These are phyloP conservation scores for Trichoderma sp. DNA, from an alignment of 2,329 filamentous ascomycete species.

Conservation along the genomic window DNA sequence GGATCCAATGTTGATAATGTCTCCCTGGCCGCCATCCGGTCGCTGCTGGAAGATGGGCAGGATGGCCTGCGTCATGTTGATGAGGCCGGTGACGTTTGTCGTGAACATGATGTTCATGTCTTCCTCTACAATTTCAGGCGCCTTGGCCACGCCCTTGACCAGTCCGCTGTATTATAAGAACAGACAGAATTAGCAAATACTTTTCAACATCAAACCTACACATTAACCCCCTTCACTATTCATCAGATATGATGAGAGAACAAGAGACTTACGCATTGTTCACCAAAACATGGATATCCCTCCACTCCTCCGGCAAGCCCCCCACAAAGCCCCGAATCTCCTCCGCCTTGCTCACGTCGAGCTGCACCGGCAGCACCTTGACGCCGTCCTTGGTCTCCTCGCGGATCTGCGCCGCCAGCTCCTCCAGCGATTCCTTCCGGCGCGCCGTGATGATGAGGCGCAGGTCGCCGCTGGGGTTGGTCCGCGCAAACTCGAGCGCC, in stretches of 20 bases:
- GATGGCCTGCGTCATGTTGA: slow-evolving; percentile 94
- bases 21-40: slow-evolving; percentile 75
- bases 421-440: slow-evolving; percentile 73
- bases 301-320: slow-evolving; percentile 77
- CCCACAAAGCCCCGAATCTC: slow-evolving; percentile 74
- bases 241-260: neutral
- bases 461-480: slow-evolving; percentile 73
- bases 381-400: slow-evolving; percentile 78
- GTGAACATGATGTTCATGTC: slow-evolving; percentile 87
- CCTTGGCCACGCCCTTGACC: slow-evolving; percentile 83
- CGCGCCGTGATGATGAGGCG: slow-evolving; percentile 89
- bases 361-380: slow-evolving; percentile 76
- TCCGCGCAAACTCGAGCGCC: slow-evolving; percentile 91
- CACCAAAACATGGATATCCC: slow-evolving; percentile 82
- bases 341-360: slow-evolving; percentile 82
- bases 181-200: neutral
- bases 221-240: neutral
- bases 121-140: slow-evolving; percentile 77
- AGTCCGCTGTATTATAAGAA: slow-evolving; percentile 62
- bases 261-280: slow-evolving; percentile 81
- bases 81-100: slow-evolving; percentile 92
- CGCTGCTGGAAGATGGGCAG: slow-evolving; percentile 79
- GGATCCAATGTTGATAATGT: slow-evolving; percentile 93
- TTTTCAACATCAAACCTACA: neutral
- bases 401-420: slow-evolving; percentile 75